Evolutionary conservation across 2,329 filamentous ascomycete species (phyloP).

Genomic region (Ampelomyces quisqualis): DNA sequence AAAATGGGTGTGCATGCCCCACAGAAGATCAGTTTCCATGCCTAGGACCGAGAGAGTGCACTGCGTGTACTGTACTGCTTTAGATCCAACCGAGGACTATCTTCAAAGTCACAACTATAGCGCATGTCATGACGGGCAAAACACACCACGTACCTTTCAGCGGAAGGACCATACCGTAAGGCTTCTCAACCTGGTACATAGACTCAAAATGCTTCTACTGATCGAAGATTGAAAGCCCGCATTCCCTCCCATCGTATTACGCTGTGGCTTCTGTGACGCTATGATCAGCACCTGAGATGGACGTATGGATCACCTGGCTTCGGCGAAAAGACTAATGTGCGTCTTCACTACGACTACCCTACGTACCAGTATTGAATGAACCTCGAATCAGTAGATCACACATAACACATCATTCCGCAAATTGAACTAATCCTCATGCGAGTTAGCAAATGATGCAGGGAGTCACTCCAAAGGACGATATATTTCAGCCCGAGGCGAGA

Average conservation of each 20-base stretch:
- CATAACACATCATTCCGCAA: slow-evolving; percentile 39
- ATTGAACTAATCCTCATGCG: slow-evolving; percentile 38
- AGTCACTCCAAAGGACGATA: slow-evolving; percentile 49
- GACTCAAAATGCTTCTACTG: slow-evolving; percentile 57
- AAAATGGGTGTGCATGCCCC: slow-evolving; percentile 54
- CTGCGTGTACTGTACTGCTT: slow-evolving; percentile 58
- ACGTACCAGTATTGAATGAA: slow-evolving; percentile 51
- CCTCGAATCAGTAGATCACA: slow-evolving; percentile 44
- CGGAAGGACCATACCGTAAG: slow-evolving; percentile 62
- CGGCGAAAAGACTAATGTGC: slow-evolving; percentile 45
- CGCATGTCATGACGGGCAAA: slow-evolving; percentile 63
- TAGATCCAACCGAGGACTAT: slow-evolving; percentile 56
- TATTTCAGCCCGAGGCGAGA: slow-evolving; percentile 50
- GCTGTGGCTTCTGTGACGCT: slow-evolving; percentile 53
- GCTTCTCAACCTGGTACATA: slow-evolving; percentile 58
- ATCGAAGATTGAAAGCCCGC: slow-evolving; percentile 64
- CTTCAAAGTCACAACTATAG: slow-evolving; percentile 59
- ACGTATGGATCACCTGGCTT: slow-evolving; percentile 54
- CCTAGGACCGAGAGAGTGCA: slow-evolving; percentile 54
- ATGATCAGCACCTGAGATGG: slow-evolving; percentile 49
- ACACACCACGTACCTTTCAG: slow-evolving; percentile 60
- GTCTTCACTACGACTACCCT: slow-evolving; percentile 49
- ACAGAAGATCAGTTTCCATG: slow-evolving; percentile 55
- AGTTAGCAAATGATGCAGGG: slow-evolving; percentile 41
- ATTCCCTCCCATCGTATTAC: slow-evolving; percentile 51